Evolutionary conservation across 495 filamentous ascomycete genomes (phyloP), one percentile per base, ranked within the genome.

Genomic region (Entonaema liquescens): DNA sequence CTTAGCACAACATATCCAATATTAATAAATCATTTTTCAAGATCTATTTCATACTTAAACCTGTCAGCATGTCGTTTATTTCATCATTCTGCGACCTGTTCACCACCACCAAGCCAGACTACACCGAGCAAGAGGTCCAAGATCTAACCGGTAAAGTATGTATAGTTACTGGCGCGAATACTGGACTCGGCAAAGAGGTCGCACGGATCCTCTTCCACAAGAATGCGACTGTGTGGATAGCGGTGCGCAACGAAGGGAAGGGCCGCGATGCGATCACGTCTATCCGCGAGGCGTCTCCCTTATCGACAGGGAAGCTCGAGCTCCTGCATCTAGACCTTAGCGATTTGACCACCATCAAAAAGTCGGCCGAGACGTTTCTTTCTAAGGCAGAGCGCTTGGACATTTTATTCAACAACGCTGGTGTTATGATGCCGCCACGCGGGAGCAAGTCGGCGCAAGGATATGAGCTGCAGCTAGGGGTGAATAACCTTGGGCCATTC

Each of bases 181-280:
- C 81, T 15, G 83, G 85, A 19, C 73, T 86, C 63, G 84, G 85
- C 42, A 76, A 79, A 62, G 82, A 86, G 67, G 76, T 86, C 13
- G 78, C 79, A 31, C 76, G 62, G 55, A 79, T 84, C 21, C 80
- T 86, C 17, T 85, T 81, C 64, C 62, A 72, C 19, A 79, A 80
- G 50, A 81, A 83, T 44, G 86, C 79, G 21, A 85, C 77, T 3
- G 82, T 89, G 47, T 87, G 86, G 76, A 71, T 87, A 26, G 82
- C 84, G n/a, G 79, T 81, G n/a, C 85, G 87, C 40, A 81, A 74
- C 36, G 72, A 76, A 29, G 69, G 74, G 17, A 82, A 77, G 29
- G 77, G 76, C 25, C 70, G 74, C 17, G 40, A 35, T 49, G 79
- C 76, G 26, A 76, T 80, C 36, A 54, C 60, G 53, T 62, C 57